These are phyloP conservation scores for Penicillium sp. DNA, from an alignment of 2,329 filamentous ascomycete species.

Conservation along the genomic window DNA sequence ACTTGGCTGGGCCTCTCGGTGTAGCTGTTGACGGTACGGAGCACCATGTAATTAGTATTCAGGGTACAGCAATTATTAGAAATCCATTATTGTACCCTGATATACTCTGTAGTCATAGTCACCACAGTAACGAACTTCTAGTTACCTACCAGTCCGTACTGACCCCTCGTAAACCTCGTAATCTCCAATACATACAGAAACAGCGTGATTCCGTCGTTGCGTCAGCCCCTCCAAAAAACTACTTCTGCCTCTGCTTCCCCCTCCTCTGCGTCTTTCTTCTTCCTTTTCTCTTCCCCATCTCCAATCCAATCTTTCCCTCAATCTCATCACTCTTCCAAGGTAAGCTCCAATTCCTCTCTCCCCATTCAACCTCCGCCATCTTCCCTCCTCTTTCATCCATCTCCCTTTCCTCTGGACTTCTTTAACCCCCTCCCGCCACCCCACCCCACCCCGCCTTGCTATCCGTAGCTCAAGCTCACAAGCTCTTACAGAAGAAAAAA, in stretches of 20 bases:
- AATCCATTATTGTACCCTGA: background rate
- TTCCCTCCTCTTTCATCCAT: conserved; percentile 5
- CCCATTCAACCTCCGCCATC: background rate
- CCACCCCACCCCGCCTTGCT: background rate
- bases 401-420: conserved; percentile 9
- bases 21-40: background rate
- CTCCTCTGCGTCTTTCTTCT: conserved; percentile 23
- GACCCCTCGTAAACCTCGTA: background rate
- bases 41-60: background rate
- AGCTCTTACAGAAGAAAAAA: conserved; percentile 33
- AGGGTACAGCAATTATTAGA: background rate
- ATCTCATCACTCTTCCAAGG: conserved; percentile 15
- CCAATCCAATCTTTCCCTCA: conserved; percentile 5
- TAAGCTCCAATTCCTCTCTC: conserved; percentile 11
- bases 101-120: background rate
- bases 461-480: conserved; percentile 31
- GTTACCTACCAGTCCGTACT: too few relatives aligned
- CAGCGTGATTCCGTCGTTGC: conserved; percentile 38
- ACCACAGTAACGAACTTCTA: background rate
- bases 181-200: background rate
- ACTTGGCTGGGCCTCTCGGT: background rate
- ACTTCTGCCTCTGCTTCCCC: conserved; percentile 35
- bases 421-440: background rate
- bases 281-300: conserved; percentile 24
- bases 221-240: conserved; percentile 38